Conservation (phyloP, 2,329 filamentous ascomycete species). For the Aspergillus felis region DNA sequence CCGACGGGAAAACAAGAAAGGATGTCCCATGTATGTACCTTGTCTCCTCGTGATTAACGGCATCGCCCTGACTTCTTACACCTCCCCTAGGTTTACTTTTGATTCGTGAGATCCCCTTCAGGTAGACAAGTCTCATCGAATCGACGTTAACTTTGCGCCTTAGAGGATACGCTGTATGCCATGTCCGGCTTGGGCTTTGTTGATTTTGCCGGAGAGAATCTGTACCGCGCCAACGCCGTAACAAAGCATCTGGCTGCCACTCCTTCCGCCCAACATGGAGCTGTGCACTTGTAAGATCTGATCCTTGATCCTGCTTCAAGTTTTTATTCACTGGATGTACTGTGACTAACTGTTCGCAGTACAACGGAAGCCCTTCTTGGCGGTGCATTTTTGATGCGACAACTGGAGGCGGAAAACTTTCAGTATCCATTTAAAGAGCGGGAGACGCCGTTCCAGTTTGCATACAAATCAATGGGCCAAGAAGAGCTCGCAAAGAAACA, state of each 20-base stretch:
- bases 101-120: constrained; percentile 17
- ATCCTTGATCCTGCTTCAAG: background rate
- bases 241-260: constrained; percentile 33
- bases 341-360: constrained; percentile 10
- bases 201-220: constrained; percentile 27
- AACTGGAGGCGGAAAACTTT: constrained; percentile 31
- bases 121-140: background rate
- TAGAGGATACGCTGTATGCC: constrained; percentile 36
- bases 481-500: constrained; percentile 26
- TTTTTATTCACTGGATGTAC: too few relatives aligned
- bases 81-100: constrained; percentile 14
- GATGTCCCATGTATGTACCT: constrained; percentile 22
- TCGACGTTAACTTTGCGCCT: too few relatives aligned
- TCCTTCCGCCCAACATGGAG: constrained; percentile 35
- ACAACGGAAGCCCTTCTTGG: constrained; percentile 35
- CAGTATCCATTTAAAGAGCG: constrained; percentile 33
- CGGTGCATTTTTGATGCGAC: constrained; percentile 33
- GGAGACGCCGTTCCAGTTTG: constrained; percentile 33
- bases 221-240: constrained; percentile 30
- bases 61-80: background rate
- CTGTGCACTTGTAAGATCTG: constrained; percentile 32
- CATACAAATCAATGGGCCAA: constrained; percentile 30
- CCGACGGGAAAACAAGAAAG: constrained; percentile 4
- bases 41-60: too few relatives aligned
- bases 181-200: constrained; percentile 36